phyloP scores from a whole-genome alignment of 1,284 basidiomycete genomes.

The Serendipita sp. region DNA sequence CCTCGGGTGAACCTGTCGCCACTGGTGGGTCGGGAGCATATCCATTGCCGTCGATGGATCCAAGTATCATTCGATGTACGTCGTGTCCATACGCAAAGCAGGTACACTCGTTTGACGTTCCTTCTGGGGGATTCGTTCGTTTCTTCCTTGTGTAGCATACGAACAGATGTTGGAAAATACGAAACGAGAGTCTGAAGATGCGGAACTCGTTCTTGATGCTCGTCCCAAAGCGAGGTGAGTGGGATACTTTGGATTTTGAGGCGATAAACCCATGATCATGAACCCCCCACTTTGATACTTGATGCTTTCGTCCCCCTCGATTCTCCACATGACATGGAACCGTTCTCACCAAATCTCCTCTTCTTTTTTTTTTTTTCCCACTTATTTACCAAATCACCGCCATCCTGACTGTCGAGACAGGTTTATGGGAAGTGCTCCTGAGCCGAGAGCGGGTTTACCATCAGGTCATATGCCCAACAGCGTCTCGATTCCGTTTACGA shows the following conservation, averaged over 20 bases:
- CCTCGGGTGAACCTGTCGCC: conserved; percentile 21
- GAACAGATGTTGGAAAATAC: conserved; percentile 72
- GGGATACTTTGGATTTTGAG: not conserved
- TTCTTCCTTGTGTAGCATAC: conserved; percentile 41
- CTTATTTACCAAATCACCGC: not conserved
- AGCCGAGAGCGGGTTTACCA: conserved; percentile 77
- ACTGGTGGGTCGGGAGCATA: conserved; percentile 27
- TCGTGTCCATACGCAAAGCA: conserved; percentile 16
- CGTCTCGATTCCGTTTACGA: conserved; percentile 69
- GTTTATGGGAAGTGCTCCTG: conserved; percentile 68
- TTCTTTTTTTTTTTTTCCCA: not conserved
- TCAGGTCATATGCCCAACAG: conserved; percentile 91
- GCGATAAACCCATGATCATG: not conserved
- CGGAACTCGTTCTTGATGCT: conserved; percentile 78
- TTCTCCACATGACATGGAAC: not conserved
- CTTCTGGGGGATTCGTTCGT: conserved; percentile 7
- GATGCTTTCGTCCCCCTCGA: too few relatives aligned
- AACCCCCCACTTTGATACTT: not conserved
- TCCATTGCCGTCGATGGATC: conserved; percentile 37
- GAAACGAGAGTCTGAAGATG: conserved; percentile 28
- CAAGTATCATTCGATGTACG: conserved; percentile 45
- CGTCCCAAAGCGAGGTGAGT: conserved; percentile 60
- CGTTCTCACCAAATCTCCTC: not conserved
- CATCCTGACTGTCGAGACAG: conserved; percentile 25
- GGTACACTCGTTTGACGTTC: too few relatives aligned